A percentile compares a stretch with the other conserved stretches of the same genome.
These are phyloP conservation scores for Globisporangium acanthophoron DNA, from an alignment of 352 stramenopile genomes.

Conservation along the genomic window DNA sequence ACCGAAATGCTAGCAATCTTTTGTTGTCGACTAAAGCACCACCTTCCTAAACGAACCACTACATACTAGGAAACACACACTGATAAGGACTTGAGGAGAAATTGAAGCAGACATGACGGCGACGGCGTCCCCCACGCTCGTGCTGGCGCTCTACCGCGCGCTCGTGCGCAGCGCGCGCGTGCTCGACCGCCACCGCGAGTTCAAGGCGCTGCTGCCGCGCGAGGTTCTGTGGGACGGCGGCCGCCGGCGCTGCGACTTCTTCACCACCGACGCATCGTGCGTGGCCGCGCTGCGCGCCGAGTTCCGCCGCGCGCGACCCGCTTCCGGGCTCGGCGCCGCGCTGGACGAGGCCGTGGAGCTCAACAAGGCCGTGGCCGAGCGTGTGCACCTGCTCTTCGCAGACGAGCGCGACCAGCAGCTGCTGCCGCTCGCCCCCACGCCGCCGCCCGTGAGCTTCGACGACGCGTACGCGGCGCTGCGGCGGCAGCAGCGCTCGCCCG, in stretches of 20 bases:
- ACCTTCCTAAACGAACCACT: no score
- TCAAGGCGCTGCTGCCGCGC: conserved; percentile 68
- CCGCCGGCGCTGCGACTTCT: conserved; percentile 60
- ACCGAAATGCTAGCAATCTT: no score
- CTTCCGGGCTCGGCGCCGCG: conserved; percentile 20
- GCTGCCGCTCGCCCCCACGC: conserved; percentile 27
- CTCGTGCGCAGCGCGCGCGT: conserved; percentile 61
- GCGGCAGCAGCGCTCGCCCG: conserved; percentile 10
- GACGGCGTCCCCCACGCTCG: conserved; percentile 33
- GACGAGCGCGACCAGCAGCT: conserved; percentile 41
- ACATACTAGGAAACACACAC: neutral
- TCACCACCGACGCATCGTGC: conserved; percentile 43
- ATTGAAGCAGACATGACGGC: no score
- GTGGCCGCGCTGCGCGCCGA: conserved; percentile 40
- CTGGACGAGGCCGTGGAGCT: conserved; percentile 64
- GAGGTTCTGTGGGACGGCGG: conserved; percentile 50
- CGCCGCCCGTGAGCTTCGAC: conserved; percentile 28
- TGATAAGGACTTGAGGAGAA: no score
- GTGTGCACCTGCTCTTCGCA: conserved; percentile 54
- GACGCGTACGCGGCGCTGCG: conserved; percentile 52
- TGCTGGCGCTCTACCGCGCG: conserved; percentile 64
- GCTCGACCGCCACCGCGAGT: conserved; percentile 46
- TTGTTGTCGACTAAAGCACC: no score
- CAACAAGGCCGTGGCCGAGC: conserved; percentile 57
- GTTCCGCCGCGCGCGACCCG: conserved; percentile 27